Percentiles rank a stretch among this genome's conserved stretches.
Conservation (phyloP, 768 basidiomycete genomes). For the Boletellus sp. region DNA sequence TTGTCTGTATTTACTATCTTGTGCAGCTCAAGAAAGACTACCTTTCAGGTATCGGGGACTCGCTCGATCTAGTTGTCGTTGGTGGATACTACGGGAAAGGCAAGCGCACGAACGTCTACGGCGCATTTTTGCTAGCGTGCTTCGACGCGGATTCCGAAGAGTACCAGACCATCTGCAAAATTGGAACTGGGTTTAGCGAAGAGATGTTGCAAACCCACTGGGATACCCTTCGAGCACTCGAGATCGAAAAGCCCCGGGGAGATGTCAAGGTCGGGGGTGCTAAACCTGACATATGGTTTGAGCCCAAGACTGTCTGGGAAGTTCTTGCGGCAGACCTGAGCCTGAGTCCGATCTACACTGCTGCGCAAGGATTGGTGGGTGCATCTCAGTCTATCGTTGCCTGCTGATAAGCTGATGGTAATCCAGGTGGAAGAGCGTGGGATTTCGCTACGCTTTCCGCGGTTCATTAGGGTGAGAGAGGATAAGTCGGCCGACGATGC, state of each 20-base stretch:
- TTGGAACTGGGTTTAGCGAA: slow-evolving; percentile 97
- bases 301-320: slow-evolving; percentile 97
- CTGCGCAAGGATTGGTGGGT: slow-evolving; percentile 83
- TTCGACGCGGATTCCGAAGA: slow-evolving; percentile 93
- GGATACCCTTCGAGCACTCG: slow-evolving; percentile 77
- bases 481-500: slow-evolving; percentile 93
- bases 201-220: slow-evolving; percentile 80
- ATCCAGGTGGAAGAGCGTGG: slow-evolving; percentile 80
- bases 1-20: slow-evolving; percentile 1
- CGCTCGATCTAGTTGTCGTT: slow-evolving; percentile 95
- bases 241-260: slow-evolving; percentile 62
- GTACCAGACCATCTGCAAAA: slow-evolving; percentile 98
- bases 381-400: background rate
- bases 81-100: slow-evolving; percentile 98
- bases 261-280: slow-evolving; percentile 89
- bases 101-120: slow-evolving; percentile 95
- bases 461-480: slow-evolving; percentile 88
- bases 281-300: slow-evolving; percentile 97
- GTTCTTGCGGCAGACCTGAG: slow-evolving; percentile 96
- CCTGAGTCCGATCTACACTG: slow-evolving; percentile 94
- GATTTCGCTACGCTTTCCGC: slow-evolving; percentile 93
- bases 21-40: slow-evolving; percentile 96
- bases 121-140: slow-evolving; percentile 96
- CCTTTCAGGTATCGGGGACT: slow-evolving; percentile 93
- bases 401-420: background rate